Evolutionary conservation across 1,139 yeast genomes (phyloP).

Genomic region (Kodamaea sp.): DNA sequence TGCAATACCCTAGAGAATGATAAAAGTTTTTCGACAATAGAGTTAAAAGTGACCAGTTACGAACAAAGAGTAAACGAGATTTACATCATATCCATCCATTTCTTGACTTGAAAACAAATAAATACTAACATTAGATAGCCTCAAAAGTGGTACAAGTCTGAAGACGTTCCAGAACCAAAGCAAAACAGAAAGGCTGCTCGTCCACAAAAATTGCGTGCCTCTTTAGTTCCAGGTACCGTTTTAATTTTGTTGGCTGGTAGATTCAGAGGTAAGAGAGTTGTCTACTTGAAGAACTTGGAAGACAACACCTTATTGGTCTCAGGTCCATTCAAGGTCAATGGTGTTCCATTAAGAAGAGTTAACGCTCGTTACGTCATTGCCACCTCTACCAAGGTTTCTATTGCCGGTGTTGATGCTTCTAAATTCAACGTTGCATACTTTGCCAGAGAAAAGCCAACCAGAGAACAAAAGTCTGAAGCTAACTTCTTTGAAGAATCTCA

Average conservation of each 20-base stretch:
- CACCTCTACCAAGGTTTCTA: slow-evolving; percentile 88
- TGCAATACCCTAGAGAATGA: too few species aligned
- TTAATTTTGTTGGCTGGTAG: slow-evolving; percentile 98
- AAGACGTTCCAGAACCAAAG: slow-evolving; percentile 86
- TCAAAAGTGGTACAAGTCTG: slow-evolving; percentile 96
- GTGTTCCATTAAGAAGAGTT: slow-evolving; percentile 99
- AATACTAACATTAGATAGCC: slow-evolving; percentile 53
- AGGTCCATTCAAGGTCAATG: slow-evolving; percentile 99
- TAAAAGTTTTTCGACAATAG: too few species aligned
- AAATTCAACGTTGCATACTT: slow-evolving; percentile 96
- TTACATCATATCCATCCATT: neutral
- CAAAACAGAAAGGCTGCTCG: slow-evolving; percentile 86
- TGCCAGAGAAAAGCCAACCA: slow-evolving; percentile 91
- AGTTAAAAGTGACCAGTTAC: too few species aligned
- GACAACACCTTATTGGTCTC: slow-evolving; percentile 98
- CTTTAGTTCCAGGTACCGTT: slow-evolving; percentile 98
- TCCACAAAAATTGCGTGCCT: slow-evolving; percentile 95
- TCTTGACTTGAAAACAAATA: neutral
- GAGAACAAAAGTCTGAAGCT: slow-evolving; percentile 80
- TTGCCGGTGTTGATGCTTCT: slow-evolving; percentile 78
- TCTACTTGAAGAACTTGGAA: slow-evolving; percentile 94
- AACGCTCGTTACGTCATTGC: slow-evolving; percentile 99
- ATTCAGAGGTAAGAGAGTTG: slow-evolving; percentile 99
- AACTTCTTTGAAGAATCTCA: slow-evolving; percentile 89
- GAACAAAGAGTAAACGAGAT: slow-evolving; percentile 1